phyloP scores from a whole-genome alignment of 2,329 filamentous ascomycete genomes.

The Plenodomus lindquistii region DNA sequence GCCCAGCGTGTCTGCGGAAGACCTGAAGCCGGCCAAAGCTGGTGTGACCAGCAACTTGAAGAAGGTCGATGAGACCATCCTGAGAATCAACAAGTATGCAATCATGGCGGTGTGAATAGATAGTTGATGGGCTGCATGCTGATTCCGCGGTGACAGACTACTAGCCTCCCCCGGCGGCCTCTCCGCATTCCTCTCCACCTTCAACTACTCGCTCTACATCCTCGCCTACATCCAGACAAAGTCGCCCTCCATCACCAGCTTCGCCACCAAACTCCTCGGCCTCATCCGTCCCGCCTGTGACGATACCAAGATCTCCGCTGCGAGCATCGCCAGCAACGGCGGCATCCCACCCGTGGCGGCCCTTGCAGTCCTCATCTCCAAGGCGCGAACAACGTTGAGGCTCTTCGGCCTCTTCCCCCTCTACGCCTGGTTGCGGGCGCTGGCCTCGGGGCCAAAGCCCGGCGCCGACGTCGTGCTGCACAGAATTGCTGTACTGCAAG shows the following conservation, averaged over 20 bases:
- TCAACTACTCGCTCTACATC: conserved; percentile 53
- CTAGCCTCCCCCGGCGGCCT: conserved; percentile 51
- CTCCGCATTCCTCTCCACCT: conserved; percentile 50
- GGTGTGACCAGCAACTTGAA: conserved; percentile 35
- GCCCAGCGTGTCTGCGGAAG: conserved; percentile 19
- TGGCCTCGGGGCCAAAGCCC: conserved; percentile 47
- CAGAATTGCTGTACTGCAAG: conserved; percentile 47
- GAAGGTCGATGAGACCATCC: conserved; percentile 44
- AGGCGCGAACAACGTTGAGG: conserved; percentile 50
- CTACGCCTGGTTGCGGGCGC: conserved; percentile 50
- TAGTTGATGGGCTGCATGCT: neutral
- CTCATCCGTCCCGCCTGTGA: conserved; percentile 38
- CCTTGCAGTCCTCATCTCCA: conserved; percentile 46
- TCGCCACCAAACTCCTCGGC: conserved; percentile 36
- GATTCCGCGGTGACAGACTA: conserved; percentile 36
- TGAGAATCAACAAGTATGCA: conserved; percentile 51
- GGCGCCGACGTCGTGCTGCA: conserved; percentile 49
- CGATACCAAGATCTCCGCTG: conserved; percentile 26
- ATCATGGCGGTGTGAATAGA: too few relatives aligned
- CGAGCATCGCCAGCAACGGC: conserved; percentile 30
- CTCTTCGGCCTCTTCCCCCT: conserved; percentile 50
- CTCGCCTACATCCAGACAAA: conserved; percentile 50
- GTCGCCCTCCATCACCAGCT: conserved; percentile 34
- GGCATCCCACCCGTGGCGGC: conserved; percentile 39
- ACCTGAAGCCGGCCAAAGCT: conserved; percentile 3